Percentiles rank a stretch among this genome's conserved stretches.
Conservation (phyloP, 371 early-diverging fungal genomes). For the Homolaphlyctis polyrhiza region DNA sequence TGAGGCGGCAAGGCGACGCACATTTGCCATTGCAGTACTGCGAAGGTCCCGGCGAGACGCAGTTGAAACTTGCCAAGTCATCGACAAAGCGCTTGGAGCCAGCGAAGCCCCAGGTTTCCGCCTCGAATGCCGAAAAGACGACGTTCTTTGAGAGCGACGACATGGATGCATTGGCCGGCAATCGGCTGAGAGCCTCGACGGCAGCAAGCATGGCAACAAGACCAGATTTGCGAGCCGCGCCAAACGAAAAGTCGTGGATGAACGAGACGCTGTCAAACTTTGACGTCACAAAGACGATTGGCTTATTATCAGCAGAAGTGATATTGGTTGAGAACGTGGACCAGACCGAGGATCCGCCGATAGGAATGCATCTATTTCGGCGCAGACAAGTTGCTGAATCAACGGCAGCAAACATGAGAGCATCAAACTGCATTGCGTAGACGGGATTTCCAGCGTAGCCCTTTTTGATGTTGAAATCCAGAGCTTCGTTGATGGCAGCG, state of each 20-base stretch:
- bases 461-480: conserved; percentile 40
- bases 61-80: conserved; percentile 59
- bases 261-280: conserved; percentile 62
- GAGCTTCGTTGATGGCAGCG: conserved; percentile 18
- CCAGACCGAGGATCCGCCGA: conserved; percentile 70
- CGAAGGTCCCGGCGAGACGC: conserved; percentile 30
- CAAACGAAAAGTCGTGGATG: conserved; percentile 50
- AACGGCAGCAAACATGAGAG: conserved; percentile 45
- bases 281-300: conserved; percentile 62
- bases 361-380: conserved; percentile 59
- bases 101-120: conserved; percentile 71
- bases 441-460: conserved; percentile 56
- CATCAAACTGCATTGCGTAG: conserved; percentile 62
- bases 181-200: conserved; percentile 66
- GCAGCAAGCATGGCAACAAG: conserved; percentile 59
- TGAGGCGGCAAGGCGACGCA: conserved; percentile 56
- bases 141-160: conserved; percentile 57
- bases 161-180: conserved; percentile 17
- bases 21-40: conserved; percentile 52
- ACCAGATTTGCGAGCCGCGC: conserved; percentile 41
- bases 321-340: conserved; percentile 58
- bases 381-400: conserved; percentile 3
- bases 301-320: conserved; percentile 47
- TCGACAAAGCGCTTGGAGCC: conserved; percentile 78
- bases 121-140: conserved; percentile 66